Evolutionary conservation across 2,329 filamentous ascomycete genomes (phyloP), one percentile per base, ranked within the genome.

Genomic region (Penicillium sp.): DNA sequence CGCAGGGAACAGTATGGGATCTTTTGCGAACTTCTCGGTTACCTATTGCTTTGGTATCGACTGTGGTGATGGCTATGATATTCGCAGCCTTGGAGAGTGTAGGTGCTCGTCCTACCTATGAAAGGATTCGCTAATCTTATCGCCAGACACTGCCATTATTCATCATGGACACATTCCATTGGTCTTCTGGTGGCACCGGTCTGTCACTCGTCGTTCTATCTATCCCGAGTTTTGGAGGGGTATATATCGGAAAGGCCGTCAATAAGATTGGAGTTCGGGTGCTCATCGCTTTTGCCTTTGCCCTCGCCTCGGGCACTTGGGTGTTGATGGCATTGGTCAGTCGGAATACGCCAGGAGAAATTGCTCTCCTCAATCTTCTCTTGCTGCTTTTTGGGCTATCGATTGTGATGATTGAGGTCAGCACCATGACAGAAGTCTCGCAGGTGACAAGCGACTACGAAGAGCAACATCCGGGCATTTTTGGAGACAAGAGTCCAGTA

Each of bases 351-450:
- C 55, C 77, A 1, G 51, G 58, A 2, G 75, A 85, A 46, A 83
- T 84, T 54, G 73, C 81, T 0, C 63, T 86, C 0, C 66, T 87
- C 0, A 77, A 75, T 35, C 75, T 69, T 1, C 62, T 88, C 2
- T 65, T 88, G 1, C 70, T 72, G 0, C 48, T 84, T 0, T 64
- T 79, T 2, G 84, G 83, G 0, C 45, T 75, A 1, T 68, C 71
- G 0, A 60, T 83, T 3, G 70, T 73, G 0, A 63, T 83, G 2
- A 69, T 74, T 0, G 73, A 80, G 48, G 76, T 80, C 1, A 75
- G 80, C 0, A 61, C 84, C 6, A 83, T 85, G 76, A 81, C 82
- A 0, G 84, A 86, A 63, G 79, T 86, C 25, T 71, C 73, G 1
- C 71, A 73, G 34, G 51, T 52, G 1, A 41, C 55, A 0, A 70